Evolutionary conservation across 2,329 filamentous ascomycete species (phyloP), one percentile per base, ranked within the genome.

Genomic region (Fusarium goolgardi): DNA sequence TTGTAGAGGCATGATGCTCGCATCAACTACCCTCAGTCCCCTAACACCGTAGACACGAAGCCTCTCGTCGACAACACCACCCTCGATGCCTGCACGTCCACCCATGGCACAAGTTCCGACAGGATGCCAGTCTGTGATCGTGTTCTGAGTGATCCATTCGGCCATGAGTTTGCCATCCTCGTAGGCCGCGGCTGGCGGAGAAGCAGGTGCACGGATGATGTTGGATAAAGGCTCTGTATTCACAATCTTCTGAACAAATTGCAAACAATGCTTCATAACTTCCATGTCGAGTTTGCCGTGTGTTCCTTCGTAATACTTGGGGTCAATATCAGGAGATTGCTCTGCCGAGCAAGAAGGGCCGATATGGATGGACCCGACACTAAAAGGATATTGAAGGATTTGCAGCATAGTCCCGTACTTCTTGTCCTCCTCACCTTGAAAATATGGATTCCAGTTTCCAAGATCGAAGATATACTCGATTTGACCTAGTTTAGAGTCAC

Each of bases 321-420:
- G 81, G 32, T 84, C 75, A 34, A 84, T 83, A 15, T 72, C 29
- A 0, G 79, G 80, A 13, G 49, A 73, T 56, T 53, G 75, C n/a
- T 71, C 74, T 45, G 27, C 76, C 39, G 21, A 69, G 9, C 35
- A 27, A 31, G 41, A 53, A 3, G 75, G 66, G 4, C 59, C 73
- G 50, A 86, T 79, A 60, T 86, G 84, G 12, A 86, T 76, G 3
- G 77, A 81, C 0, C 85, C 85, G 5, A 78, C 75, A 0, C 82
- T 81, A 31, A 84, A 84, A 0, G 85, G 84, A 71, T 86, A 84
- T 61, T 85, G 83, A 2, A 86, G 73, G 59, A 85, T 82, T 58
- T 82, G 80, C 0, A 85, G 66, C 76, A 85, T 80, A 4, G 81
- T 84, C 11, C 77, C 82, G 57, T 85, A 84, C 55, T 79, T 80